Evolutionary conservation across 73 alveolate genomes (phyloP), one percentile per base, ranked within the genome.

Genomic region (Tetrahymena malaccensis): DNA sequence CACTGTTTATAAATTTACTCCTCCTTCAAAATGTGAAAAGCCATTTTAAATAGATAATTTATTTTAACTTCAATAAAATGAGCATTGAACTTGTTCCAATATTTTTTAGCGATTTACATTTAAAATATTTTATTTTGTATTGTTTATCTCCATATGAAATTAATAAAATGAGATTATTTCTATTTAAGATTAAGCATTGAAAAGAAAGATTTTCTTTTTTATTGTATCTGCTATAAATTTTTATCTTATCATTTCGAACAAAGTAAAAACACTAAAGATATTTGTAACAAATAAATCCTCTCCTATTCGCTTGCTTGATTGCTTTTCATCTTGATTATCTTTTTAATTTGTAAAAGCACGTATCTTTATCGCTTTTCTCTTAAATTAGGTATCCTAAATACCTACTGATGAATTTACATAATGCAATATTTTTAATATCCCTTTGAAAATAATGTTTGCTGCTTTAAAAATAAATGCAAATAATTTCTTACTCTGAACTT

Each of bases 401-500:
- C 0, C 31, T 21, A 13, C 16, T 50, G 3, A 15, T 50, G 22
- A 50, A 19, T 50, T 50, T 50, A 31, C 83, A 2, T 21, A 19
- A 44, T 50, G 83, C 83, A 50, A 15, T 22, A 31, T 70, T 22
- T 70, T 70, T 27, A 12, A 70, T n/a, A 70, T 70, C 22, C 89
- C 89, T 70, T 31, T 70, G 40, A 70, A 70, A n/a, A 70, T 70
- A 31, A 70, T 70, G 34, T 27, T 70, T 50, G 83, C 9, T 50
- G 83, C 89, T 70, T 70, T 70, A 31, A 70, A 70, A 70, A 70
- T 70, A 70, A 70, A 7, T 70, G 89, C 17, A 70, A 25, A 27
- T 70, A 70, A 70, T 70, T 70, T 70, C 70, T 94, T 93, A 95
- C 97, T 95, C 97, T 95, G 94, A 95, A 95, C 85, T 95, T 95